A percentile compares a stretch with the other conserved stretches of the same genome.
Conservation (phyloP, 2,329 filamentous ascomycete species). For the Penicillium sp. region DNA sequence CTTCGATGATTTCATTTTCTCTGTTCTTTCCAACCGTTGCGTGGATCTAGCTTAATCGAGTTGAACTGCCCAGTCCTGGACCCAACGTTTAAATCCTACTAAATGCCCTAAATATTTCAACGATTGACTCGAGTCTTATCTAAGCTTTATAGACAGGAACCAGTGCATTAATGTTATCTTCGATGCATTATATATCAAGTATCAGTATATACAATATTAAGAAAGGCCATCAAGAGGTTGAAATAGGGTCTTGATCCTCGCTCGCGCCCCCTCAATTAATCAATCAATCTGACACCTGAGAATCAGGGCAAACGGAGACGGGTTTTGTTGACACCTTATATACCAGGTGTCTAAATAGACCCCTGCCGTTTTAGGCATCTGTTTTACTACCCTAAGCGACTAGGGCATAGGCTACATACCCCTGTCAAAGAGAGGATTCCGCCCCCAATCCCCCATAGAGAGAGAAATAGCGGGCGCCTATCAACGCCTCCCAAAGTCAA, state of each 20-base stretch:
- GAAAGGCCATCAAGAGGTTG: background rate
- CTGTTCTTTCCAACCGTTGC: background rate
- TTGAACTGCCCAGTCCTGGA: background rate
- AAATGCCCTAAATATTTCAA: too few species aligned
- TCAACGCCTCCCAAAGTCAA: too few species aligned
- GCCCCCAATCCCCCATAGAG: too few species aligned
- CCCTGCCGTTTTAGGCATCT: background rate
- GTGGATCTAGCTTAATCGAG: background rate
- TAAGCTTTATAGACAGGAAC: background rate
- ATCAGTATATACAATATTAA: background rate
- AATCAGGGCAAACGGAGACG: background rate
- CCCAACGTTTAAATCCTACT: background rate
- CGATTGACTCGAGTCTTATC: background rate
- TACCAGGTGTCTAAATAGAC: background rate
- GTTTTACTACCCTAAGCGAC: too few species aligned
- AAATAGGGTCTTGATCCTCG: background rate
- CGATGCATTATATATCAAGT: background rate
- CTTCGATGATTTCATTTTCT: background rate
- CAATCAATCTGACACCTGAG: background rate
- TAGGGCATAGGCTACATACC: too few species aligned
- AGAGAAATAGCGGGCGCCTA: too few species aligned
- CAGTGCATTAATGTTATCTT: background rate
- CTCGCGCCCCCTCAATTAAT: background rate
- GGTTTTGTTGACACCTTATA: background rate
- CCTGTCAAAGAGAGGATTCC: too few species aligned